Evolutionary conservation across 2,329 filamentous ascomycete species (phyloP), one percentile per base, ranked within the genome.

Genomic region (Microdochium trichocladiopsis): DNA sequence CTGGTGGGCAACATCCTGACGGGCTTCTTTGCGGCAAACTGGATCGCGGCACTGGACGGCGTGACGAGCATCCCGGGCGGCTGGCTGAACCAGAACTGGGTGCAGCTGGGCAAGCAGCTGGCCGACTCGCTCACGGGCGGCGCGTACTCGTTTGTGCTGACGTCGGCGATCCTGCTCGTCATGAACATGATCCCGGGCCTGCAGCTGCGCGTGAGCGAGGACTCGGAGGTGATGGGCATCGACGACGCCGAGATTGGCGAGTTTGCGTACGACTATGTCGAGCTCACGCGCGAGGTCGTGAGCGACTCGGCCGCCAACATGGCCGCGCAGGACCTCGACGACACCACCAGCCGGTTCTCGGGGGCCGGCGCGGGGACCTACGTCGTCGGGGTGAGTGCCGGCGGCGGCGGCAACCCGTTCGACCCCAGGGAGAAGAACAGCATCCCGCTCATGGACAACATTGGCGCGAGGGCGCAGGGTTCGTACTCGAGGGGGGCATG

Each of bases 251-350:
- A 96, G 70, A 89, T 95, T 63, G 91, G 91, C 66, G 91, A 95
- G 73, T 95, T 94, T 66, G 91, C 90, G n/a, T 95, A 95, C 68
- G 91, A 95, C 69, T 95, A 95, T 61, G 89, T 95, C 58, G 90
- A 95, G 75, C 76, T 94, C 58, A 86, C 82, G 21, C 77, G 88
- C 56, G 86, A 88, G 58, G 78, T 87, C 21, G 53, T 70, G 21
- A 8, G 41, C 21, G 41, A 18, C n/a, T 9, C 16, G 5, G 18
- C 14, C 41, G 18, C 14, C 18, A 18, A 41, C 10, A 6, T 16
- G 5, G 41, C 16, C n/a, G 21, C 9, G 49, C 76, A 71, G 55
- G 75, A 76, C 47, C 65, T 72, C 9, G 74, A 77, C 55, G 74
- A 77, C 51, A 66, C 64, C 5, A 69, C 61, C 8, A 76, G 70